phyloP scores from a whole-genome alignment of 768 basidiomycete genomes.

The Lactarius vividus region DNA sequence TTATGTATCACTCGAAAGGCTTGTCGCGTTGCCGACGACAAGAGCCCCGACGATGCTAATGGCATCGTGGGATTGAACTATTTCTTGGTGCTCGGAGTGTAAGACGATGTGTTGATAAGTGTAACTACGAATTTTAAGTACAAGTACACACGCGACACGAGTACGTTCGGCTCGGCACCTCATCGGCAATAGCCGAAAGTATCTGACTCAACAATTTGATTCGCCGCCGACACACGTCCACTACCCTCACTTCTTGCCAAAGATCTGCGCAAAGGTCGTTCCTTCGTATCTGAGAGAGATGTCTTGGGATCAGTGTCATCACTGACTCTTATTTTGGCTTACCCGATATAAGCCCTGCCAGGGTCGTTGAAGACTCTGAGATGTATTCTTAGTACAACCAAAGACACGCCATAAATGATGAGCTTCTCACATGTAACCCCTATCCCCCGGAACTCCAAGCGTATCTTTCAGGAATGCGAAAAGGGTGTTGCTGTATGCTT shows the following conservation, averaged over 20 bases:
- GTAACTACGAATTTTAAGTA: background rate
- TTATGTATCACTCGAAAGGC: slow-evolving; percentile 27
- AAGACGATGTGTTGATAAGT: background rate
- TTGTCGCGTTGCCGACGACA: slow-evolving; percentile 30
- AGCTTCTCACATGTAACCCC: slow-evolving; percentile 57
- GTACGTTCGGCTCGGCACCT: too few species aligned
- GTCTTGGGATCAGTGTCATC: background rate
- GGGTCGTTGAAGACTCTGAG: slow-evolving; percentile 50
- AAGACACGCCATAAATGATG: background rate
- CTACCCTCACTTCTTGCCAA: slow-evolving; percentile 28
- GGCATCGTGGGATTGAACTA: slow-evolving; percentile 31
- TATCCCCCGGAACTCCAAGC: slow-evolving; percentile 47
- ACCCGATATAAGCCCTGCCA: slow-evolving; percentile 50
- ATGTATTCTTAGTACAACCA: background rate
- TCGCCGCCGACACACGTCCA: too few species aligned
- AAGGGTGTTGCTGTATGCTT: slow-evolving; percentile 53
- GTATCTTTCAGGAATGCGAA: slow-evolving; percentile 54
- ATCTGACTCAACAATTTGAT: background rate
- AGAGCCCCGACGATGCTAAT: slow-evolving; percentile 34
- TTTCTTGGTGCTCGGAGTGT: background rate
- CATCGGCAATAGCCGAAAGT: background rate
- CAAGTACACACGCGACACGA: background rate
- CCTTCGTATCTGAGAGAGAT: slow-evolving; percentile 38
- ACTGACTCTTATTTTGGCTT: slow-evolving; percentile 25
- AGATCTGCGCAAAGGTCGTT: slow-evolving; percentile 48